phyloP scores from a whole-genome alignment of 2,329 filamentous ascomycete genomes.

The Diaporthe citri region DNA sequence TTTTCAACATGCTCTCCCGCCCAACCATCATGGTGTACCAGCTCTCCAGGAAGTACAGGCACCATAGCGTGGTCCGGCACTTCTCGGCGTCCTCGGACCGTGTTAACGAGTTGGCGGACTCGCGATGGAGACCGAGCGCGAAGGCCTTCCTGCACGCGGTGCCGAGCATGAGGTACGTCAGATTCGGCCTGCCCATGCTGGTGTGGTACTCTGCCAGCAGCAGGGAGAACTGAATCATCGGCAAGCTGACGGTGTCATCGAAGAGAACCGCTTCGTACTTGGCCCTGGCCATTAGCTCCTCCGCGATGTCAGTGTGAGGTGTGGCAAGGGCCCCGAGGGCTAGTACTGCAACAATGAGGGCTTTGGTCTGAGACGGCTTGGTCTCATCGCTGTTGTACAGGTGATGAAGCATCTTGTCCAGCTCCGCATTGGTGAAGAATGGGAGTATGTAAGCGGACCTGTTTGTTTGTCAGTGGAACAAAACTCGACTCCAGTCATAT shows the following conservation, averaged over 20 bases:
- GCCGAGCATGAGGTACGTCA: constrained; percentile 47
- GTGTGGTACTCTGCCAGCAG: constrained; percentile 46
- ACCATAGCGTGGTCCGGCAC: constrained; percentile 47
- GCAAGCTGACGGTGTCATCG: constrained; percentile 49
- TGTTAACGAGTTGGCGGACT: constrained; percentile 41
- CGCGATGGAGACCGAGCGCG: constrained; percentile 47
- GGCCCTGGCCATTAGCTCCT: constrained; percentile 45
- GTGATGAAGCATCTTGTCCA: constrained; percentile 43
- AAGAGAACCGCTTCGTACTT: constrained; percentile 45
- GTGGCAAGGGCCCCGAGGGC: constrained; percentile 47
- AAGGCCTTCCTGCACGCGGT: constrained; percentile 46
- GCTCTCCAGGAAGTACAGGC: constrained; percentile 47
- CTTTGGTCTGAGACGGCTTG: constrained; percentile 43
- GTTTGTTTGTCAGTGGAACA: neutral
- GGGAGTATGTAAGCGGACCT: constrained; percentile 40
- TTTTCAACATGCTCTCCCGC: constrained; percentile 41
- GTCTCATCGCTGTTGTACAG: constrained; percentile 39
- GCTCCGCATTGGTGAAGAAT: constrained; percentile 42
- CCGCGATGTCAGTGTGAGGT: constrained; percentile 44
- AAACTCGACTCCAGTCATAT: neutral
- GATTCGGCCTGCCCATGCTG: constrained; percentile 48
- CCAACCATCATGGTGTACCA: constrained; percentile 44
- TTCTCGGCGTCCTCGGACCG: constrained; percentile 43
- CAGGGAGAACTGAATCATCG: constrained; percentile 48
- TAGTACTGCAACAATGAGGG: constrained; percentile 44